phyloP scores from a whole-genome alignment of 495 filamentous ascomycete genomes.

The Antarctomyces pellizariae region DNA sequence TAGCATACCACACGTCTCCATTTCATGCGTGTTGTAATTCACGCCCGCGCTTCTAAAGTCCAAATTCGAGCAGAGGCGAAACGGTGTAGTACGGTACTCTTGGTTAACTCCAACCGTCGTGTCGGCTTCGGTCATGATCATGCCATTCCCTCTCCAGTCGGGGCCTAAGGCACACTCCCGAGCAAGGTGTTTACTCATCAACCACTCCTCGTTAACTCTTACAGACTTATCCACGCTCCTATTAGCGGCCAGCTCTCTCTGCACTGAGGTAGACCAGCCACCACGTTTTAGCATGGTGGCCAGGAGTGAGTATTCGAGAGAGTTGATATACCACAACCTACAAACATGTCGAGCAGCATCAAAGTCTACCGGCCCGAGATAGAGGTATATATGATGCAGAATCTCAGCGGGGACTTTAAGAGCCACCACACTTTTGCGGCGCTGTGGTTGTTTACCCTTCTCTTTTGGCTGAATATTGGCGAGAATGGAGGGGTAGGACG shows the following conservation, averaged over 20 bases:
- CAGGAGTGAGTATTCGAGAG: conserved; percentile 30
- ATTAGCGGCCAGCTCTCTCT: conserved; percentile 17
- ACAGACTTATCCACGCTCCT: conserved; percentile 6
- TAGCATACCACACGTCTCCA: conserved; percentile 10
- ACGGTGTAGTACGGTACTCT: conserved; percentile 8
- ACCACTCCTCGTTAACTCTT: conserved; percentile 23
- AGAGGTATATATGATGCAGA: conserved; percentile 30
- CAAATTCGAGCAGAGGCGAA: conserved; percentile 4
- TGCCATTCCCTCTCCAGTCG: conserved; percentile 22
- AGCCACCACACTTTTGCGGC: too few species aligned
- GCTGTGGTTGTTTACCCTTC: too few species aligned
- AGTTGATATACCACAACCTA: conserved; percentile 38
- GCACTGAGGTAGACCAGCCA: conserved; percentile 29
- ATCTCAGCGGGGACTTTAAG: conserved; percentile 45
- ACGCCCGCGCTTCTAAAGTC: conserved; percentile 16
- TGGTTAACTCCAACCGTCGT: conserved; percentile 8
- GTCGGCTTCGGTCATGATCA: conserved; percentile 5
- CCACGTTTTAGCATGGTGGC: conserved; percentile 28
- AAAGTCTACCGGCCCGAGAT: conserved; percentile 35
- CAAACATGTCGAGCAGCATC: conserved; percentile 42
- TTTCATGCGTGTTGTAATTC: conserved; percentile 6
- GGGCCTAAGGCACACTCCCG: conserved; percentile 35
- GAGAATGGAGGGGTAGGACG: too few species aligned
- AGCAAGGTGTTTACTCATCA: conserved; percentile 33
- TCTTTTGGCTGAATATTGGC: too few species aligned